A percentile compares a stretch with the other conserved stretches of the same genome.
Evolutionary conservation across 2,329 filamentous ascomycete species (phyloP).

Genomic region (Rachicladosporium sp.): DNA sequence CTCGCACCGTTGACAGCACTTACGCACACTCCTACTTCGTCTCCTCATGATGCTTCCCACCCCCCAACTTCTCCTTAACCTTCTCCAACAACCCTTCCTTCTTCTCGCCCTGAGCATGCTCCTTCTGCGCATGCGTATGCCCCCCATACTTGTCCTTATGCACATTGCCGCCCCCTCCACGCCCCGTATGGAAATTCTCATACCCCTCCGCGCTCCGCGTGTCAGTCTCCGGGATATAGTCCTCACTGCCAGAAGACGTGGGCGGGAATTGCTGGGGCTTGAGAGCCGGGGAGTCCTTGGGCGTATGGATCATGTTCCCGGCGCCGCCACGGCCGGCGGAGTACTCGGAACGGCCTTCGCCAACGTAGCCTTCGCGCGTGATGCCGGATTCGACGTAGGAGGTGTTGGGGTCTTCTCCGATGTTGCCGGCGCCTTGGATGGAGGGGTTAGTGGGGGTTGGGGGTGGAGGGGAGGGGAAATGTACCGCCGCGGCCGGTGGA

Average conservation of each 20-base stretch:
- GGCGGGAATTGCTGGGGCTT: conserved; percentile 4
- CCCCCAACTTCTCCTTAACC: conserved; percentile 25
- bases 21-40: too few species aligned
- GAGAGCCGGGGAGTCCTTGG: neutral
- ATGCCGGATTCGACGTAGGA: conserved; percentile 33
- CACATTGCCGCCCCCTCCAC: conserved; percentile 36
- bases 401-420: conserved; percentile 37
- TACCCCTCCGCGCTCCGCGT: conserved; percentile 21
- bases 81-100: conserved; percentile 31
- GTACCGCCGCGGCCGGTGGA: conserved; percentile 48
- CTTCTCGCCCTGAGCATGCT: conserved; percentile 11
- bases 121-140: conserved; percentile 25
- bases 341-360: conserved; percentile 26
- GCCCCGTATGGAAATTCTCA: conserved; percentile 36
- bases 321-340: conserved; percentile 26
- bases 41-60: too few species aligned
- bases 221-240: conserved; percentile 33
- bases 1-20: too few species aligned
- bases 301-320: conserved; percentile 27
- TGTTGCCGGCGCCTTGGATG: conserved; percentile 44
- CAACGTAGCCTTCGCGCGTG: conserved; percentile 32
- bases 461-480: conserved; percentile 7
- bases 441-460: neutral
- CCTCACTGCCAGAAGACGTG: conserved; percentile 20
- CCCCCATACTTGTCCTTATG: conserved; percentile 37